Percentiles rank a stretch among this genome's conserved stretches.
Evolutionary conservation across 495 filamentous ascomycete species (phyloP).

Genomic region (Penicillium malachiteum): DNA sequence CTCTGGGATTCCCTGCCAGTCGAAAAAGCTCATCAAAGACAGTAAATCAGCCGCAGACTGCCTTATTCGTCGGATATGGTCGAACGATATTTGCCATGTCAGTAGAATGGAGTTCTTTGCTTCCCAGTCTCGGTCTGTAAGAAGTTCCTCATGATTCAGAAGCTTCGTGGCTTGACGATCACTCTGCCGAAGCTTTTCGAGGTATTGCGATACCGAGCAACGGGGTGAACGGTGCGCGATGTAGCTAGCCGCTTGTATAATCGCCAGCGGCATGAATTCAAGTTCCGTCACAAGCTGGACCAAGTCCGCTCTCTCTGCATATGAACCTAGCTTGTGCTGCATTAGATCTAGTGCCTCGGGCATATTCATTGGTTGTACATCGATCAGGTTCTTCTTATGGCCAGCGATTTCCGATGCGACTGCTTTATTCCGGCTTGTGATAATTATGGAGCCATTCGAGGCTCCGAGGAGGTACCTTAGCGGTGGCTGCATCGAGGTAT

Average conservation of each 20-base stretch:
- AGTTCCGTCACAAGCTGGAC: neutral
- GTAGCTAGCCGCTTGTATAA: neutral
- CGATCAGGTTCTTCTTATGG: neutral
- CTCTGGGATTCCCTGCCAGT: conserved; percentile 17
- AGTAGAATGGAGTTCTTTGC: conserved; percentile 24
- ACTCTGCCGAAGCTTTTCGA: conserved; percentile 30
- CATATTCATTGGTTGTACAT: neutral
- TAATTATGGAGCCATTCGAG: conserved; percentile 15
- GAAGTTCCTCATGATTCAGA: conserved; percentile 4
- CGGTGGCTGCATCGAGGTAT: neutral
- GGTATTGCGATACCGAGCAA: conserved; percentile 32
- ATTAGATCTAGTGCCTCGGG: neutral
- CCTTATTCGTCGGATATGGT: conserved; percentile 20
- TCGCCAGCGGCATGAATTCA: conserved; percentile 7
- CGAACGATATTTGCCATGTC: conserved; percentile 37
- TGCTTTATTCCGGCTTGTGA: conserved; percentile 15
- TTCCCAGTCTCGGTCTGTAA: conserved; percentile 19
- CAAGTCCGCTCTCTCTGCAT: neutral
- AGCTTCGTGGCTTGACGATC: neutral
- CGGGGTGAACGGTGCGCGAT: conserved; percentile 18
- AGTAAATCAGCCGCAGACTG: conserved; percentile 21
- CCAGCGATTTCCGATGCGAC: neutral
- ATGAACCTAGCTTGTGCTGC: neutral
- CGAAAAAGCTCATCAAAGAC: conserved; percentile 21
- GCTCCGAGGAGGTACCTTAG: neutral